Percentiles rank a stretch among this genome's conserved stretches.
Conservation (phyloP, 192 early-diverging fungal genomes). For the Umbelopsis ramanniana region DNA sequence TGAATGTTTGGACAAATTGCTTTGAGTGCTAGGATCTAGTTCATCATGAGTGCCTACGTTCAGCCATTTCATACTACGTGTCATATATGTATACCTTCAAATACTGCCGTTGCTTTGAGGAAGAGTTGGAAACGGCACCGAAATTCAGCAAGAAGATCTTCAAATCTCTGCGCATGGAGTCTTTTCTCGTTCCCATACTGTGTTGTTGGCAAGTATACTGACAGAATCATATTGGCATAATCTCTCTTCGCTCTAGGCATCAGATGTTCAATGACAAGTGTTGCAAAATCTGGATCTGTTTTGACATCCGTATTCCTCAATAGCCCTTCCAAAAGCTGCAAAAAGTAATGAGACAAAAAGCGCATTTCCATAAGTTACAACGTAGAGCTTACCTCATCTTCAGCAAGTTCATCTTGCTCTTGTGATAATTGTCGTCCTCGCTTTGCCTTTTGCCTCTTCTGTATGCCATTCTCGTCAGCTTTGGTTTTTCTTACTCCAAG, state of each 20-base stretch:
- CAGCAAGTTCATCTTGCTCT: background rate
- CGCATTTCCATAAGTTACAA: background rate
- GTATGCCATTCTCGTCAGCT: background rate
- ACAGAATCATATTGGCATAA: background rate
- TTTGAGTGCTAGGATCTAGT: background rate
- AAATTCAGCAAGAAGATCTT: background rate
- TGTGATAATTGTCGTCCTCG: background rate
- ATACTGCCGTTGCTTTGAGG: background rate
- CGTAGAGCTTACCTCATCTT: background rate
- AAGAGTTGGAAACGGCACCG: conserved; percentile 1
- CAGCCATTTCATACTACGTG: background rate
- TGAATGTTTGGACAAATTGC: conserved; percentile 2
- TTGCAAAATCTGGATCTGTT: background rate
- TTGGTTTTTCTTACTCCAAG: background rate
- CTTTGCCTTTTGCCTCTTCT: background rate
- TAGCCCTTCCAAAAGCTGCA: background rate
- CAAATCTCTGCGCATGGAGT: background rate
- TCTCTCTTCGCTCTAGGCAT: background rate
- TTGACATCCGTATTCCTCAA: background rate
- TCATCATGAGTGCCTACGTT: background rate
- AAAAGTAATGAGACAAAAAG: background rate
- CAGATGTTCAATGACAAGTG: background rate
- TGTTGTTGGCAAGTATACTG: background rate
- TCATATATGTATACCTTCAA: background rate
- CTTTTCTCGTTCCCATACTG: background rate